Percentiles rank a stretch among this genome's conserved stretches.
Evolutionary conservation across 2,329 filamentous ascomycete genomes (phyloP).

Genomic region (Stachybotrys elegans): DNA sequence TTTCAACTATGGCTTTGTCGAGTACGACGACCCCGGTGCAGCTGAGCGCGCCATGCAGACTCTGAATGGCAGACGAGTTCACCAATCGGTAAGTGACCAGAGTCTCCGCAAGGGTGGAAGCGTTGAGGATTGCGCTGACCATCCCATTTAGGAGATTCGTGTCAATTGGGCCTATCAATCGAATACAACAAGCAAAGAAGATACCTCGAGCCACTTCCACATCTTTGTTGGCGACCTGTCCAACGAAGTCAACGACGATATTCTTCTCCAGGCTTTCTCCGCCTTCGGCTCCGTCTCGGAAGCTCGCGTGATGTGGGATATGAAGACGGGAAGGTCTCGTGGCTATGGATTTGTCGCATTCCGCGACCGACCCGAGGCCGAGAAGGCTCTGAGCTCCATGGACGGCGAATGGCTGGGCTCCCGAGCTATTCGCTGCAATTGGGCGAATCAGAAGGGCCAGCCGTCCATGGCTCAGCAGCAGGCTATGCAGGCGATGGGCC

Average conservation of each 20-base stretch:
- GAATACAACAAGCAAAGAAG: conserved; percentile 89
- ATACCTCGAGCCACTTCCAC: conserved; percentile 97
- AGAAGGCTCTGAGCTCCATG: conserved; percentile 96
- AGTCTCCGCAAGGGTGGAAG: too few species aligned
- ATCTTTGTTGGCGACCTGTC: conserved; percentile 98
- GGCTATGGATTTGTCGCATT: conserved; percentile 98
- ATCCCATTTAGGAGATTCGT: conserved; percentile 74
- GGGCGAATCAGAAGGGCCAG: conserved; percentile 99
- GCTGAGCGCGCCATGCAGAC: conserved; percentile 97
- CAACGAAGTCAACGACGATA: conserved; percentile 97
- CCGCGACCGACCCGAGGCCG: conserved; percentile 86
- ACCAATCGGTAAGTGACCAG: conserved; percentile 69
- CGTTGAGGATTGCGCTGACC: too few species aligned
- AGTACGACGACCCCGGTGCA: conserved; percentile 95
- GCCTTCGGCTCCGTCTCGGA: conserved; percentile 95
- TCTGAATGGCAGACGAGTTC: conserved; percentile 88
- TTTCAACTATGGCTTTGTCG: conserved; percentile 98
- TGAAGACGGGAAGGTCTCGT: conserved; percentile 97
- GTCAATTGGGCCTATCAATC: conserved; percentile 99
- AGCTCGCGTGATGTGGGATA: conserved; percentile 99
- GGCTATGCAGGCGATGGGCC: conserved; percentile 94
- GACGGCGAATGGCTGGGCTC: conserved; percentile 99
- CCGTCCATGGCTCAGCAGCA: conserved; percentile 97
- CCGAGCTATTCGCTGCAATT: conserved; percentile 97
- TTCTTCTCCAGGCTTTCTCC: conserved; percentile 88